phyloP scores from a whole-genome alignment of 1,284 basidiomycete species.

The Moesziomyces sp. region DNA sequence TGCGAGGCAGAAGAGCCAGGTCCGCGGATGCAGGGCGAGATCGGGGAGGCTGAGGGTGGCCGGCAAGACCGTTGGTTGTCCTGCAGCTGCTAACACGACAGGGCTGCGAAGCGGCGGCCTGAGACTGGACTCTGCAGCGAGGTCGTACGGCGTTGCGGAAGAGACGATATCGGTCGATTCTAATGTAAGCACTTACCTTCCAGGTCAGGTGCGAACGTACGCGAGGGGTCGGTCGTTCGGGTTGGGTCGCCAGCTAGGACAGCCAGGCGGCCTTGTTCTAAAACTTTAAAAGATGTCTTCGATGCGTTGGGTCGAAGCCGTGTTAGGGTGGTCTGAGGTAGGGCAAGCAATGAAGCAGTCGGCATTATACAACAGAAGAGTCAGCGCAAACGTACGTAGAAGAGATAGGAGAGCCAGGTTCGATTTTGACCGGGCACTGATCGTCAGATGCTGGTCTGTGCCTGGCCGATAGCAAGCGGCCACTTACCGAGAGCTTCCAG shows the following conservation, averaged over 20 bases:
- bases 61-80: too few relatives aligned
- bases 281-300: constrained; percentile 32
- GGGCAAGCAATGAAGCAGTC: too few relatives aligned
- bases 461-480: background rate
- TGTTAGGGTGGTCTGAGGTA: constrained; percentile 43
- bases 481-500: constrained; percentile 44
- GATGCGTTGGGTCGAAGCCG: constrained; percentile 37
- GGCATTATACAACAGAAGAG: too few relatives aligned
- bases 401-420: too few relatives aligned
- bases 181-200: constrained; percentile 16
- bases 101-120: too few relatives aligned
- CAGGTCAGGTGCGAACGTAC: constrained; percentile 1
- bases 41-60: too few relatives aligned
- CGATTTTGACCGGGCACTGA: too few relatives aligned
- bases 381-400: too few relatives aligned
- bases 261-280: constrained; percentile 50
- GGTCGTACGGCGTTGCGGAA: background rate
- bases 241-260: constrained; percentile 53
- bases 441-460: background rate
- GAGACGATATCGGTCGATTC: background rate
- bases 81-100: too few relatives aligned
- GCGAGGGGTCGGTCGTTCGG: constrained; percentile 28
- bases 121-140: background rate
- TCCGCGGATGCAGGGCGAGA: too few relatives aligned
- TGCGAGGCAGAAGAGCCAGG: too few relatives aligned